Conservation (phyloP, 169 alveolate genomes). For the Plasmodium chabaudi region DNA sequence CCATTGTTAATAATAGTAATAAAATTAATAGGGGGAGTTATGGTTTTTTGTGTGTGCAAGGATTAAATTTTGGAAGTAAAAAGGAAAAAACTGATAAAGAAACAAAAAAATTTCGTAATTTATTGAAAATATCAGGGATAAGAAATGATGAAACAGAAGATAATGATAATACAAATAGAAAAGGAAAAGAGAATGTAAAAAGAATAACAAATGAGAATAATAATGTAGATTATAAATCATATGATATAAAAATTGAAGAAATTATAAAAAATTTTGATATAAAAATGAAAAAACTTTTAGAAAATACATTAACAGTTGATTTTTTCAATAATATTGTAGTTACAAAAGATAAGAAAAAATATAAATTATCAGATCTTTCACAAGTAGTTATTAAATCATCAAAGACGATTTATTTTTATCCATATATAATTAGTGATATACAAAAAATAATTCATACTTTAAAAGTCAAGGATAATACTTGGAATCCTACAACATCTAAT, state of each 20-base stretch:
- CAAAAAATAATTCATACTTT: conserved; percentile 60
- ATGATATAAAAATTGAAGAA: conserved; percentile 54
- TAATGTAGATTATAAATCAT: conserved; percentile 41
- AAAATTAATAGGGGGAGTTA: too few relatives aligned
- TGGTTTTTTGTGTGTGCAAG: not conserved
- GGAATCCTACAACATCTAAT: conserved; percentile 63
- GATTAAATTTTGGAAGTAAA: conserved; percentile 60
- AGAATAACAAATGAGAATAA: conserved; percentile 12
- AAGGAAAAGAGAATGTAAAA: not conserved
- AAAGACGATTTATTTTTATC: conserved; percentile 28
- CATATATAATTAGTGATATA: conserved; percentile 45
- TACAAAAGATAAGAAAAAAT: conserved; percentile 41
- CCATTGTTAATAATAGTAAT: too few relatives aligned
- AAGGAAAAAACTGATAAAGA: conserved; percentile 64
- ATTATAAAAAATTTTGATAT: conserved; percentile 40
- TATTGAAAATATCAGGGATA: conserved; percentile 49
- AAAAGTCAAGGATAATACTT: conserved; percentile 49
- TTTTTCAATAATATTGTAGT: conserved; percentile 37
- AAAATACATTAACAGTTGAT: conserved; percentile 27
- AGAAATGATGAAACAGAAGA: conserved; percentile 14
- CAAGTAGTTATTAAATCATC: conserved; percentile 68
- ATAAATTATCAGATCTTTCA: conserved; percentile 42
- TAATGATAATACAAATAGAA: not conserved
- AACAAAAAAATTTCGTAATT: conserved; percentile 49
- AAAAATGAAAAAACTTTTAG: conserved; percentile 50